Base-by-base conservation (phyloP, 2,329 filamentous ascomycete species). In the Lecanosticta acicola region DNA sequence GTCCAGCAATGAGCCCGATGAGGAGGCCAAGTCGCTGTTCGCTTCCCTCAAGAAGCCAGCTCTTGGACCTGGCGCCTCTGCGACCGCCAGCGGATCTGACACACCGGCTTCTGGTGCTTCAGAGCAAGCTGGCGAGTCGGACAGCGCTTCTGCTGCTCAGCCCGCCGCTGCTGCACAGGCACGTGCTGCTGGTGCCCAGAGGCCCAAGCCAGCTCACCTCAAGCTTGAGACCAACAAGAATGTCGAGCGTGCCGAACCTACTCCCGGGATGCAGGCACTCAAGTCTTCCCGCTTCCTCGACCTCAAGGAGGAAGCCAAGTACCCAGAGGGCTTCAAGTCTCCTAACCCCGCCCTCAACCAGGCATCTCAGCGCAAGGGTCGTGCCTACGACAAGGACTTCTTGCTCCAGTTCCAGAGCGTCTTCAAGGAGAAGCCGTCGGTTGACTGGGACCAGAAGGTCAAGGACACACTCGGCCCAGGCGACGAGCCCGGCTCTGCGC, bases 311-410 rank as follows among this genome's bases (percentile, higher is more conserved):
- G 58, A 67, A 13, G 76, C 88, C 51, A 78, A 84, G 33, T 98
- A 98, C 66, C 91, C 93, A 13, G 72, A 80, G 3, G 85, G 87
- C 44, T 85, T 97, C 65, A 80, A 78, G 50, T 95, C 90, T 19
- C 93, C 93, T 5, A 97, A 96, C 70, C 88, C 91, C 9, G 87
- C 91, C 2, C 72, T 96, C 55, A 98, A 97, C 67, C 85, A 87
- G 20, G 76, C 80, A 68, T 49, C 51, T 21, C 91, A 90, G 72
- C 81, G 81, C 50, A 85, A 82, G 67, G 84, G 81, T 34, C 94
- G 94, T 74, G 90, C 94, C 67, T 98, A 98, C 68, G 89, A 97
- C 70, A 87, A 90, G 61, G 84, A 85, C 59, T 98, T 98, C 75
- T 74, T 98, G 70, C 77, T 98, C 21, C 93, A 98, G 65, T 98